A percentile compares a stretch with the other conserved stretches of the same genome.
phyloP scores from a whole-genome alignment of 805 yeast species.

The Candida qinlingensis region DNA sequence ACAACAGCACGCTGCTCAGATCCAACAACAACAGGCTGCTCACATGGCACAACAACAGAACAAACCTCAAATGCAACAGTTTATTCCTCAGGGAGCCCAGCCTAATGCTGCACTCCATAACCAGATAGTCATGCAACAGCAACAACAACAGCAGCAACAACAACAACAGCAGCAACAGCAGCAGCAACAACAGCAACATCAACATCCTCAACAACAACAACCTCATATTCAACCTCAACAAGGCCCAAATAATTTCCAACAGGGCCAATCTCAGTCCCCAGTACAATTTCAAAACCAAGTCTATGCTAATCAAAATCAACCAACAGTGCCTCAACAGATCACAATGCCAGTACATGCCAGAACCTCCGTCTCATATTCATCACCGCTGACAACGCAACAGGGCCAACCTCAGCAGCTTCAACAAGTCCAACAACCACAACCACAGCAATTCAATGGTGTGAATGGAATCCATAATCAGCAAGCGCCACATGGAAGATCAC shows the following conservation, averaged over 20 bases:
- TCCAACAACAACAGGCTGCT: background rate
- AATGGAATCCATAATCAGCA: slow-evolving; percentile 5
- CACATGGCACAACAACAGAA: slow-evolving; percentile 16
- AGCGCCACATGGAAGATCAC: slow-evolving; percentile 4
- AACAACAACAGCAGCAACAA: slow-evolving; percentile 4
- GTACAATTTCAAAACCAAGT: slow-evolving; percentile 1
- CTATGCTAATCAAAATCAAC: background rate
- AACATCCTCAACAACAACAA: slow-evolving; percentile 10
- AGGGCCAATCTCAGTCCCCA: slow-evolving; percentile 4
- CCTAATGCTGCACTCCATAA: slow-evolving; percentile 11
- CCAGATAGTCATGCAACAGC: background rate
- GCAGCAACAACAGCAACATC: background rate
- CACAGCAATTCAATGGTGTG: background rate
- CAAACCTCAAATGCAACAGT: slow-evolving; percentile 9
- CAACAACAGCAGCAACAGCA: background rate
- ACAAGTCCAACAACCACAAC: slow-evolving; percentile 1
- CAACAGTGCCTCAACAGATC: slow-evolving; percentile 5
- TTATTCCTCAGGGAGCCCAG: slow-evolving; percentile 16
- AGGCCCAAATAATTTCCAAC: slow-evolving; percentile 7
- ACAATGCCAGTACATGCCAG: slow-evolving; percentile 4
- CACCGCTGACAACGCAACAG: background rate
- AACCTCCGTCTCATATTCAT: background rate
- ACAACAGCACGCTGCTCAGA: background rate
- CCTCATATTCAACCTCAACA: slow-evolving; percentile 9
- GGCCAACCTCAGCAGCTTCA: slow-evolving; percentile 2